These are phyloP conservation scores for Fusarium denticulatum DNA, from an alignment of 2,329 filamentous ascomycete species.

Conservation along the genomic window DNA sequence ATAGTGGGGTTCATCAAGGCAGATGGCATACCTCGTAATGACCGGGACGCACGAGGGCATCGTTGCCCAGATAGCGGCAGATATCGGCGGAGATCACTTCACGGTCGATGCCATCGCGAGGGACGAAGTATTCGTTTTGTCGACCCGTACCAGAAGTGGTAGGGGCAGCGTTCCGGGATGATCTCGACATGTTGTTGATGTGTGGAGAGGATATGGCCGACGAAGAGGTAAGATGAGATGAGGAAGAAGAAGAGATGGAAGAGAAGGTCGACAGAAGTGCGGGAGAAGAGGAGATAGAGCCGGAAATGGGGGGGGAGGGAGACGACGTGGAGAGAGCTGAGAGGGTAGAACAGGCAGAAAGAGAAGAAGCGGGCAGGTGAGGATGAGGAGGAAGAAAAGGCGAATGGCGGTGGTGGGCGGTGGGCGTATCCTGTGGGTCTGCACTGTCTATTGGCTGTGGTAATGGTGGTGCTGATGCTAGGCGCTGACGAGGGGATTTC, in stretches of 20 bases:
- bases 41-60: slow-evolving; percentile 80
- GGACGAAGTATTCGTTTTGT: slow-evolving; percentile 83
- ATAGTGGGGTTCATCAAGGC: not conserved
- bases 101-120: slow-evolving; percentile 81
- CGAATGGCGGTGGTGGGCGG: slow-evolving; percentile 41
- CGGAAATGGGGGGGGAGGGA: slow-evolving; percentile 33
- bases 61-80: slow-evolving; percentile 84
- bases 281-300: slow-evolving; percentile 35
- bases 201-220: slow-evolving; percentile 31
- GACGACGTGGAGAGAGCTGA: slow-evolving; percentile 34
- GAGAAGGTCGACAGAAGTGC: slow-evolving; percentile 28
- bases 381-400: slow-evolving; percentile 47
- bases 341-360: slow-evolving; percentile 37
- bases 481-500: slow-evolving; percentile 42
- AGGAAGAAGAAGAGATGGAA: slow-evolving; percentile 30
- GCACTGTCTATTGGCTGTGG: slow-evolving; percentile 24
- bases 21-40: slow-evolving; percentile 70
- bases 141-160: slow-evolving; percentile 55
- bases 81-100: slow-evolving; percentile 88
- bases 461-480: slow-evolving; percentile 20
- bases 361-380: slow-evolving; percentile 39
- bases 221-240: slow-evolving; percentile 33
- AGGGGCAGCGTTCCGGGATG: slow-evolving; percentile 51
- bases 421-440: slow-evolving; percentile 37
- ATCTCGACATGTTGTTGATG: slow-evolving; percentile 53